Percentiles rank a stretch among this genome's conserved stretches.
phyloP scores from a whole-genome alignment of 108 stramenopile genomes.

The Cyclostephanos tholiformis region DNA sequence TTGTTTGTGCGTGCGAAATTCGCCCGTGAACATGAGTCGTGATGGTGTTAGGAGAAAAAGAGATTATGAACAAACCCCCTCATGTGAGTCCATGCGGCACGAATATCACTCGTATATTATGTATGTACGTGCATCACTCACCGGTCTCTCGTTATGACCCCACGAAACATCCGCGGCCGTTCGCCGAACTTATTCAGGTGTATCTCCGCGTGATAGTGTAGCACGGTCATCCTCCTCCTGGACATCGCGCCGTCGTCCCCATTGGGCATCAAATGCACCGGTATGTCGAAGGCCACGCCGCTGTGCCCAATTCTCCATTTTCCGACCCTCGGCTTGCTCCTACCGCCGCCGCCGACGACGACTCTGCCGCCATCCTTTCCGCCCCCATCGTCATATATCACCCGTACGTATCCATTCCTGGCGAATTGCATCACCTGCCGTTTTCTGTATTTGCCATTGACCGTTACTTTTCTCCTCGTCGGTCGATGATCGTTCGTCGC shows the following conservation, averaged over 20 bases:
- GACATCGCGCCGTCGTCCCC: neutral
- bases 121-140: no score
- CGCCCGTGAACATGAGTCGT: no score
- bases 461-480: constrained; percentile 5
- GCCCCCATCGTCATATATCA: constrained; percentile 26
- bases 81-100: no score
- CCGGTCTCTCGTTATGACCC: constrained; percentile 62
- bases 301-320: constrained; percentile 60
- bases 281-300: constrained; percentile 56
- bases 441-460: constrained; percentile 10
- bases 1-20: neutral
- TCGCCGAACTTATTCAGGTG: constrained; percentile 74
- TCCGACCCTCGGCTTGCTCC: constrained; percentile 36
- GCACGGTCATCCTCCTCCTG: constrained; percentile 34
- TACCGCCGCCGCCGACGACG: constrained; percentile 16
- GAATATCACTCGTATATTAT: no score
- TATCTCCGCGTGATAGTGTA: constrained; percentile 66
- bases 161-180: constrained; percentile 65
- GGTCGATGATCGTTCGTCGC: neutral
- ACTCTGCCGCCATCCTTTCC: neutral
- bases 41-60: no score
- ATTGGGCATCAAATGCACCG: constrained; percentile 13
- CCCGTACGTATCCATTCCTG: constrained; percentile 49
- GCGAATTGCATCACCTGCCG: constrained; percentile 52
- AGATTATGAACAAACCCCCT: no score